A percentile compares a stretch with the other conserved stretches of the same genome.
phyloP scores from a whole-genome alignment of 129 eudicot genomes.

The Gnaphalium uliginosum region DNA sequence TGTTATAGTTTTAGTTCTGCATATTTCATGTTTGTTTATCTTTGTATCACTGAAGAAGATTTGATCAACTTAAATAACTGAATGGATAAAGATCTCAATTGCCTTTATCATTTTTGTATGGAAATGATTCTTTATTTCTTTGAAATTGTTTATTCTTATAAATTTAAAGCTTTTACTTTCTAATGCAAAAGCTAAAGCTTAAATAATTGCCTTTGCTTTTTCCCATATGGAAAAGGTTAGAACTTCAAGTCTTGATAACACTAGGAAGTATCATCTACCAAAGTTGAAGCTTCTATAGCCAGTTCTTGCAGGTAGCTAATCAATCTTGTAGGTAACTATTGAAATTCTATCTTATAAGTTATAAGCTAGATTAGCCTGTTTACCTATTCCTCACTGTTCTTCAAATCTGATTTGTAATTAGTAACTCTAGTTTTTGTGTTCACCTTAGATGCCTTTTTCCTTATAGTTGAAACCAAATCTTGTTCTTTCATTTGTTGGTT shows the following conservation, averaged over 20 bases:
- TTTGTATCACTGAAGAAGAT: conserved; percentile 3
- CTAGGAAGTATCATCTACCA: conserved; percentile 20
- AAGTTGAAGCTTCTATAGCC: conserved; percentile 28
- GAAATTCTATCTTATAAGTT: neutral
- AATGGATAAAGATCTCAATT: conserved; percentile 24
- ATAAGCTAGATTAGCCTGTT: neutral
- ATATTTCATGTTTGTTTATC: conserved; percentile 30
- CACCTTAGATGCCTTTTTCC: neutral
- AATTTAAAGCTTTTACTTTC: conserved; percentile 39
- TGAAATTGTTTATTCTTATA: conserved; percentile 30
- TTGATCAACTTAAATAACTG: conserved; percentile 15
- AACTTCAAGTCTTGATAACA: conserved; percentile 10
- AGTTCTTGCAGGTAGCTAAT: conserved; percentile 34
- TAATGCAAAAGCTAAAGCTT: conserved; percentile 41
- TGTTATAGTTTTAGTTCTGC: conserved; percentile 11
- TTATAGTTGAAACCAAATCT: too few species aligned
- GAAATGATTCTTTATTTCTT: conserved; percentile 35
- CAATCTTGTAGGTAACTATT: neutral
- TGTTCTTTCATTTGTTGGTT: neutral
- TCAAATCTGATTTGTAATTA: neutral
- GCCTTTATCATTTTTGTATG: conserved; percentile 32
- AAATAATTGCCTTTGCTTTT: conserved; percentile 45
- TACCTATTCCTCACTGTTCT: conserved; percentile 3
- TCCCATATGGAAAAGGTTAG: conserved; percentile 28
- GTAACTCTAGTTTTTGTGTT: neutral